A percentile compares a stretch with the other conserved stretches of the same genome.
phyloP scores from a whole-genome alignment of 805 yeast genomes.

The Starmerella cellae region DNA sequence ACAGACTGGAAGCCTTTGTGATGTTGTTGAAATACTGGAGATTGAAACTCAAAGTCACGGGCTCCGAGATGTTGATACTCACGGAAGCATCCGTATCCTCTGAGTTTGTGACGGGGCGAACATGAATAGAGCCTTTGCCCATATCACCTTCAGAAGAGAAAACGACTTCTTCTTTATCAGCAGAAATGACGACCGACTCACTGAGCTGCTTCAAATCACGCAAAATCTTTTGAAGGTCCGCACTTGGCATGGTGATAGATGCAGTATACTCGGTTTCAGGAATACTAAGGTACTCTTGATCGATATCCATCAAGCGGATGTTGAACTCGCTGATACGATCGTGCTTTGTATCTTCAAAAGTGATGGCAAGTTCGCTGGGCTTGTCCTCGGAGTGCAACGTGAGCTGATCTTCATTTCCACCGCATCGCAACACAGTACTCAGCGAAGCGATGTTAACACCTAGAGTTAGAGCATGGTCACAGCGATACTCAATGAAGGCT shows the following conservation, averaged over 20 bases:
- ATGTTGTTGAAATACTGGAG: constrained; percentile 82
- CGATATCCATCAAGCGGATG: constrained; percentile 89
- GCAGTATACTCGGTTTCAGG: constrained; percentile 90
- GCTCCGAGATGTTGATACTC: constrained; percentile 64
- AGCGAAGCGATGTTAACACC: constrained; percentile 86
- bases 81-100: constrained; percentile 63
- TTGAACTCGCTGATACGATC: constrained; percentile 88
- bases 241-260: constrained; percentile 71
- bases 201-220: constrained; percentile 77
- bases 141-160: constrained; percentile 85
- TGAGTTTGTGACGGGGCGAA: constrained; percentile 72
- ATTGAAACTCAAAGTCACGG: constrained; percentile 83
- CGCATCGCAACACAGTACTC: constrained; percentile 78
- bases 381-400: constrained; percentile 81
- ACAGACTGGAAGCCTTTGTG: constrained; percentile 74
- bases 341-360: constrained; percentile 81
- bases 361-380: constrained; percentile 64
- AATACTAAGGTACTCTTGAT: constrained; percentile 82
- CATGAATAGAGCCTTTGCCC: constrained; percentile 73
- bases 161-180: constrained; percentile 83
- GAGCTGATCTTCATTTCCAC: constrained; percentile 75
- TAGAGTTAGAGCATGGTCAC: constrained; percentile 83
- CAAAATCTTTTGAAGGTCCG: constrained; percentile 77
- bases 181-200: constrained; percentile 73
- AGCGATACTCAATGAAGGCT: constrained; percentile 83